Conservation (phyloP, 2,329 filamentous ascomycete genomes). For the Paecilomyces dactylethromorphus region DNA sequence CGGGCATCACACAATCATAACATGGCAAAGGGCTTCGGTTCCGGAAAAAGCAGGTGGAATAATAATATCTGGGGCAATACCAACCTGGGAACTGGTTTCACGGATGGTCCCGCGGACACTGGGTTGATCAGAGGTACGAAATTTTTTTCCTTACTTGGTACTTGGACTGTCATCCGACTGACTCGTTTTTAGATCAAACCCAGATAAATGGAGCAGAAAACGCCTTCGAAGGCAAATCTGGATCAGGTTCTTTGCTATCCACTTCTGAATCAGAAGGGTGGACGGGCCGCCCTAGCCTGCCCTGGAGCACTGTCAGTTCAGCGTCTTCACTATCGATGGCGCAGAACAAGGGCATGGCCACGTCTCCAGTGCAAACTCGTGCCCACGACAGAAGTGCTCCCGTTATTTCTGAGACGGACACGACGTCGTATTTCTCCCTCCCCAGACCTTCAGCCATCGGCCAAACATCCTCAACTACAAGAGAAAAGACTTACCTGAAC, state of each 20-base stretch:
- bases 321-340: slow-evolving; percentile 41
- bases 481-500: slow-evolving; percentile 28
- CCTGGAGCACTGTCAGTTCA: slow-evolving; percentile 53
- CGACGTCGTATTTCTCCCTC: slow-evolving; percentile 41
- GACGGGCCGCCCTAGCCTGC: slow-evolving; percentile 44
- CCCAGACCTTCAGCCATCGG: slow-evolving; percentile 41
- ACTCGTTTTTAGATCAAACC: not conserved
- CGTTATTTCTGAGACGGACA: slow-evolving; percentile 37
- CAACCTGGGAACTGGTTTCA: slow-evolving; percentile 40
- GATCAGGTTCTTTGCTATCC: slow-evolving; percentile 62
- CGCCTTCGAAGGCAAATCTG: slow-evolving; percentile 52
- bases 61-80: slow-evolving; percentile 49
- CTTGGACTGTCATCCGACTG: not conserved
- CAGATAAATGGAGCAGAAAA: slow-evolving; percentile 12
- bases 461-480: slow-evolving; percentile 25
- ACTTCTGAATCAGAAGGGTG: slow-evolving; percentile 64
- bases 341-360: slow-evolving; percentile 40
- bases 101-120: slow-evolving; percentile 41
- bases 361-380: slow-evolving; percentile 54
- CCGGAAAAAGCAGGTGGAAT: slow-evolving; percentile 38
- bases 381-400: slow-evolving; percentile 38
- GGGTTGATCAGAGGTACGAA: slow-evolving; percentile 43
- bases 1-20: slow-evolving; percentile 31
- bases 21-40: slow-evolving; percentile 39
- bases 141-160: not conserved